These are phyloP conservation scores for Ceratocystis papillata DNA, from an alignment of 2,329 filamentous ascomycete species.

Conservation along the genomic window DNA sequence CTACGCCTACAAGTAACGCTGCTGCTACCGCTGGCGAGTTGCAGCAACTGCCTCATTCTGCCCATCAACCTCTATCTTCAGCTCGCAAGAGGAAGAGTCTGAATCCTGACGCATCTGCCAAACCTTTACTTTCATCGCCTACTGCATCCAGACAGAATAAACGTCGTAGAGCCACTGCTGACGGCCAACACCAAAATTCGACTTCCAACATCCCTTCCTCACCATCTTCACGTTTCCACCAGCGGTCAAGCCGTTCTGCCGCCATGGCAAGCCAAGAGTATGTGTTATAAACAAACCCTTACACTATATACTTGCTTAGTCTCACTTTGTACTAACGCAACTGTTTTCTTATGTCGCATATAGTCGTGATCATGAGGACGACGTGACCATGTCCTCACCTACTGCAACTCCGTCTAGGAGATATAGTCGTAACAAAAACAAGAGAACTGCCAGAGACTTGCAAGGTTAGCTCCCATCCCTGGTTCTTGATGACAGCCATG, in stretches of 20 bases:
- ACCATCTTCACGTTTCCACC: constrained; percentile 6
- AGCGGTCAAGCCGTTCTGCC: constrained; percentile 40
- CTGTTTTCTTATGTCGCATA: constrained; percentile 15
- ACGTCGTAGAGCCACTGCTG: constrained; percentile 27
- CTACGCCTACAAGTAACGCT: neutral
- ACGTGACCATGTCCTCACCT: constrained; percentile 30
- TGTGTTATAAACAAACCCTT: constrained; percentile 27
- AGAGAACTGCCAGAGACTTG: constrained; percentile 4
- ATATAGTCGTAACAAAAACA: constrained; percentile 27
- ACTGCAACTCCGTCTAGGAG: constrained; percentile 14
- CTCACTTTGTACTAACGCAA: constrained; percentile 5
- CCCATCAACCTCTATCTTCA: neutral
- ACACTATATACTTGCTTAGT: neutral
- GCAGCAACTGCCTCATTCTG: neutral
- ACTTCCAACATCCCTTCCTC: constrained; percentile 15
- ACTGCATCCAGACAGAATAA: constrained; percentile 27
- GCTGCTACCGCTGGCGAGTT: neutral
- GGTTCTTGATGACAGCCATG: neutral
- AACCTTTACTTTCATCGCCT: neutral
- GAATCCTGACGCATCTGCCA: constrained; percentile 36
- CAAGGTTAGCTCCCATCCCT: constrained; percentile 8
- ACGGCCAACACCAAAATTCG: constrained; percentile 20
- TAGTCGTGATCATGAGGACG: constrained; percentile 18
- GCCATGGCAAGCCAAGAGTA: constrained; percentile 68
- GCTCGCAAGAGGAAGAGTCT: constrained; percentile 68